Evolutionary conservation across 495 filamentous ascomycete genomes (phyloP).

Genomic region (Hyaloscypha hepaticicola): DNA sequence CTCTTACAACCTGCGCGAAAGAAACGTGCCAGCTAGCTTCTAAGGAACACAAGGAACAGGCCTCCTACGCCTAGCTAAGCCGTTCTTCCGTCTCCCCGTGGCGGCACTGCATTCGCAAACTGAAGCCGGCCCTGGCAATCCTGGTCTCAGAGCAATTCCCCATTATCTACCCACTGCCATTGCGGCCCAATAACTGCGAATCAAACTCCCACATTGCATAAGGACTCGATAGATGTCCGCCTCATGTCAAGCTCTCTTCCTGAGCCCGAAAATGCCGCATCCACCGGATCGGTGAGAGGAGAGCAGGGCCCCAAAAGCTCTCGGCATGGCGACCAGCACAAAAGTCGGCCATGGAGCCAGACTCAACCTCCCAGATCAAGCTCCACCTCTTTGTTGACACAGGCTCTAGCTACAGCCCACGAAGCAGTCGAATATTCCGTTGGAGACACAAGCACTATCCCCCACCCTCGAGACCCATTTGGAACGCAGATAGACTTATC

Average conservation of each 20-base stretch:
- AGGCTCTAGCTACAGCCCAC: constrained; percentile 23
- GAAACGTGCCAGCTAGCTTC: constrained; percentile 18
- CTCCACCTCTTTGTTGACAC: constrained; percentile 30
- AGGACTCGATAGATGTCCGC: constrained; percentile 33
- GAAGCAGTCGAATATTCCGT: constrained; percentile 16
- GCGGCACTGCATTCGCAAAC: constrained; percentile 21
- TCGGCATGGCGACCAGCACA: constrained; percentile 24
- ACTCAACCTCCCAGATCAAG: constrained; percentile 20
- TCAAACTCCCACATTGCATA: constrained; percentile 29
- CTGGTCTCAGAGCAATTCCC: constrained; percentile 14
- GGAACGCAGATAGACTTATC: not conserved
- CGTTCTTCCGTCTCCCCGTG: constrained; percentile 4
- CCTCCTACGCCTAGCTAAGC: not conserved
- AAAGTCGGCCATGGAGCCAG: constrained; percentile 17
- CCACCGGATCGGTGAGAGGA: constrained; percentile 27
- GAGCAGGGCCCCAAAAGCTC: constrained; percentile 19
- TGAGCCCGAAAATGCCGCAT: constrained; percentile 34
- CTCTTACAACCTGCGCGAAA: not conserved
- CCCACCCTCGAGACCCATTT: not conserved
- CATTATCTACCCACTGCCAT: constrained; percentile 14
- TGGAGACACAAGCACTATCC: not conserved
- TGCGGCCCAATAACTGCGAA: constrained; percentile 28
- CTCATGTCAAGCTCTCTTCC: constrained; percentile 32
- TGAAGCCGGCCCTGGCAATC: constrained; percentile 8
- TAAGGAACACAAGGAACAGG: constrained; percentile 14